phyloP scores from a whole-genome alignment of 345 rosid species.

The Rhodamnia argentea region DNA sequence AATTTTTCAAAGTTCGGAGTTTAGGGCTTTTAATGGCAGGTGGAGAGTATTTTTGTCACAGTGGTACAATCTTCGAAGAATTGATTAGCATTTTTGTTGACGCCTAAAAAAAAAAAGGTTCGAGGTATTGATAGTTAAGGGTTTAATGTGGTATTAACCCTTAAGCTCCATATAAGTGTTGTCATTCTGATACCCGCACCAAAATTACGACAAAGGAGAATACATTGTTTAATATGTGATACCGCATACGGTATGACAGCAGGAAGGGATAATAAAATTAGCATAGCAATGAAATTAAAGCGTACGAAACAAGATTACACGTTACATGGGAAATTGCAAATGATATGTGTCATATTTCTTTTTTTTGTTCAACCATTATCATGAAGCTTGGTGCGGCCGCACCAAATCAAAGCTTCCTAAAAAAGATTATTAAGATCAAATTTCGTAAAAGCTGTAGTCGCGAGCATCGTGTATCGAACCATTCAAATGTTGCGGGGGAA shows the following conservation, averaged over 20 bases:
- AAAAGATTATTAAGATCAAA: background rate
- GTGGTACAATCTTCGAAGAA: fast-evolving
- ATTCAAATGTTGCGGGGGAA: background rate
- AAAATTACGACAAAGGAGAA: background rate
- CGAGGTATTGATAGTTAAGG: fast-evolving
- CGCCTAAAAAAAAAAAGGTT: background rate
- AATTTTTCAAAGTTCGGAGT: background rate
- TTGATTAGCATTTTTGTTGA: too few relatives aligned
- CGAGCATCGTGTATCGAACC: background rate
- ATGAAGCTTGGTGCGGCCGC: background rate
- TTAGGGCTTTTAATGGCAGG: background rate
- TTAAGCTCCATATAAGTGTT: background rate
- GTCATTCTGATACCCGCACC: background rate
- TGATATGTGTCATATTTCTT: background rate
- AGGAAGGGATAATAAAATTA: background rate
- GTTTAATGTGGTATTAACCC: too few relatives aligned
- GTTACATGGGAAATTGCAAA: fast-evolving
- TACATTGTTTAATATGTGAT: background rate
- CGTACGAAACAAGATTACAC: background rate
- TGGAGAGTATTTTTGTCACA: background rate
- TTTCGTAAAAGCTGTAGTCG: background rate
- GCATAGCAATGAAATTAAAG: background rate
- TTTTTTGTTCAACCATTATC: background rate
- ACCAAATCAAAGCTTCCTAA: background rate
- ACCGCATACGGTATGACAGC: fast-evolving